Percentiles rank a stretch among this genome's conserved stretches.
These are phyloP conservation scores for Kodamaea suecica DNA, from an alignment of 1,139 yeast species.

Conservation along the genomic window DNA sequence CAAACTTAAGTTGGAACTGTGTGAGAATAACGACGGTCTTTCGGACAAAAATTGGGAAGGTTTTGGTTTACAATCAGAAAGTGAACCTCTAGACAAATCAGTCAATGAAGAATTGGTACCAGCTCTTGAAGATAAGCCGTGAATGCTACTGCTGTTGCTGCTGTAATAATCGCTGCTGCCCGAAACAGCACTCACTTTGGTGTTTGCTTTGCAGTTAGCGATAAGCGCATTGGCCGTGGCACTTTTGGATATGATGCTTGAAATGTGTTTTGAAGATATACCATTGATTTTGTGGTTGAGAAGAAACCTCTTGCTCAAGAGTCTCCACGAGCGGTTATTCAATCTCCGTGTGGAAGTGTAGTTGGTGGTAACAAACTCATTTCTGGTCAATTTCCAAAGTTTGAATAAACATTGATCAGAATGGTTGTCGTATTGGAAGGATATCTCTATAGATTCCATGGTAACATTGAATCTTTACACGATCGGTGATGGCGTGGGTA, in stretches of 20 bases:
- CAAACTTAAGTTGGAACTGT: conserved; percentile 16
- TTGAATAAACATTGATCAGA: conserved; percentile 15
- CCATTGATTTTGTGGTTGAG: conserved; percentile 4
- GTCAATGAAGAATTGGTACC: conserved; percentile 7
- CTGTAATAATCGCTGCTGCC: conserved; percentile 5
- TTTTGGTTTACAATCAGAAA: conserved; percentile 14
- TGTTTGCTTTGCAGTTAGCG: not conserved
- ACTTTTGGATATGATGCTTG: not conserved
- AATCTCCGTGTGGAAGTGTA: conserved; percentile 13
- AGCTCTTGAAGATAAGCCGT: conserved; percentile 4
- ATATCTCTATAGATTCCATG: conserved; percentile 16
- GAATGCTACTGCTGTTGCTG: conserved; percentile 8
- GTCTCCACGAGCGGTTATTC: conserved; percentile 18
- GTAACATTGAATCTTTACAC: conserved; percentile 6
- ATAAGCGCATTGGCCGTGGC: not conserved
- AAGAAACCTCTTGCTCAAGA: conserved; percentile 13
- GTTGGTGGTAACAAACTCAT: conserved; percentile 12
- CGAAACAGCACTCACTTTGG: not conserved
- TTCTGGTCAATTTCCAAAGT: conserved; percentile 16
- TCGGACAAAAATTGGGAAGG: conserved; percentile 15
- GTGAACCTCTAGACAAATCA: conserved; percentile 14
- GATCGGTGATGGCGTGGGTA: too few species aligned
- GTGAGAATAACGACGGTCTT: conserved; percentile 17
- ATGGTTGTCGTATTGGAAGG: conserved; percentile 14
- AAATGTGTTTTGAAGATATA: not conserved